Evolutionary conservation across 345 rosid species (phyloP).

Genomic region (Linum lewisii): DNA sequence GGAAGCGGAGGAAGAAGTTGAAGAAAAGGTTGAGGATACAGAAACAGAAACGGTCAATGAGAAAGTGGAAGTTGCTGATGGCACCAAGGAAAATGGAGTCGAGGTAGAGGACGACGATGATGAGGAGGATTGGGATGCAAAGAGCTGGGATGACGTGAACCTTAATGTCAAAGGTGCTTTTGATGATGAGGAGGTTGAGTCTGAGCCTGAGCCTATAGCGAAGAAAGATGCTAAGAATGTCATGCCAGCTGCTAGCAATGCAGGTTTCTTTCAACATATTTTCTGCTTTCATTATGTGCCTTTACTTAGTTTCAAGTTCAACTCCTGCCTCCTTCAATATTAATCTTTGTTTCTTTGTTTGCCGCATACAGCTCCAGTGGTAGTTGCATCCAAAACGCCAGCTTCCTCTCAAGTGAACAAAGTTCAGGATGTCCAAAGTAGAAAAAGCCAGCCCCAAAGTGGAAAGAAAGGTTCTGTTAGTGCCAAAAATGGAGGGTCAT

Average conservation of each 20-base stretch:
- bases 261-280: slow-evolving; percentile 29
- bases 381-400: slow-evolving; percentile 24
- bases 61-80: slow-evolving; percentile 35
- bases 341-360: not conserved
- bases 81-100: slow-evolving; percentile 38
- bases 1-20: slow-evolving; percentile 33
- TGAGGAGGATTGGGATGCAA: slow-evolving; percentile 90
- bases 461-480: slow-evolving; percentile 25
- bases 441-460: slow-evolving; percentile 20
- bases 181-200: slow-evolving; percentile 80
- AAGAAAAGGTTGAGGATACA: slow-evolving; percentile 38
- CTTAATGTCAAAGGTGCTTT: slow-evolving; percentile 71
- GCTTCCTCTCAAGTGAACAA: slow-evolving; percentile 18
- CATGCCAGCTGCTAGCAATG: slow-evolving; percentile 22
- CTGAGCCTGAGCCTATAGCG: slow-evolving; percentile 40
- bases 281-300: not conserved
- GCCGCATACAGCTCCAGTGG: slow-evolving; percentile 5
- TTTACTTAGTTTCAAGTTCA: too few species aligned
- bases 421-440: slow-evolving; percentile 23
- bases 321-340: not conserved
- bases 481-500: slow-evolving; percentile 27
- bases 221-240: slow-evolving; percentile 44
- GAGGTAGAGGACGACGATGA: slow-evolving; percentile 66
- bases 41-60: slow-evolving; percentile 35
- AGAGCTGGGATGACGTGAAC: slow-evolving; percentile 90